These are phyloP conservation scores for Apiospora saccharicola DNA, from an alignment of 2,329 filamentous ascomycete genomes.

Conservation along the genomic window DNA sequence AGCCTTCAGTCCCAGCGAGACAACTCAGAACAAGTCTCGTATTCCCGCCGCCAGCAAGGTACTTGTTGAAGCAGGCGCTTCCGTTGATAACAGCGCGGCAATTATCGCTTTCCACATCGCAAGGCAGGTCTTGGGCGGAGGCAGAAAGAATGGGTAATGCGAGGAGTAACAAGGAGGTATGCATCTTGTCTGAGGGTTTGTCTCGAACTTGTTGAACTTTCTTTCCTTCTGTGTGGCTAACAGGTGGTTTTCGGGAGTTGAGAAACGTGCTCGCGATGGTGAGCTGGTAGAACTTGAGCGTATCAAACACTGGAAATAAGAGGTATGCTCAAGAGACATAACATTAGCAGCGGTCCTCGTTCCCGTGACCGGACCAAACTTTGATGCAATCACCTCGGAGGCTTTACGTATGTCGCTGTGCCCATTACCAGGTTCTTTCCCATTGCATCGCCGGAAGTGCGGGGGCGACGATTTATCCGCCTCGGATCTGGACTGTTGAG, in stretches of 20 bases:
- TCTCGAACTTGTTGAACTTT: neutral
- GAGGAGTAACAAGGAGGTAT: neutral
- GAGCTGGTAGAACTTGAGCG: neutral
- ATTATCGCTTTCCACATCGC: conserved; percentile 24
- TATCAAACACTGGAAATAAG: too few species aligned
- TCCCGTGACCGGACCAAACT: neutral
- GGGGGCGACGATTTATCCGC: conserved; percentile 15
- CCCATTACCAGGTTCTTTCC: conserved; percentile 4
- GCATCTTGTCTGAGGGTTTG: neutral
- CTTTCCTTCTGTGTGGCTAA: neutral
- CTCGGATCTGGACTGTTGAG: neutral
- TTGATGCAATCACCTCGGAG: neutral
- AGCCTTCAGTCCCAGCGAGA: conserved; percentile 24
- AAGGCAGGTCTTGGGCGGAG: conserved; percentile 13
- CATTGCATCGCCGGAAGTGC: neutral
- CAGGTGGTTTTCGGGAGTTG: neutral
- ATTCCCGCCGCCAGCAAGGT: conserved; percentile 22
- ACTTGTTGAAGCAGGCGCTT: conserved; percentile 25
- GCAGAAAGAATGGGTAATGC: neutral
- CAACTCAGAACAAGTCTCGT: conserved; percentile 21
- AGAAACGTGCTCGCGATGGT: neutral
- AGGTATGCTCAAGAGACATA: neutral
- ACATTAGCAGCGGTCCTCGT: neutral
- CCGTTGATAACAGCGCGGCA: conserved; percentile 23
- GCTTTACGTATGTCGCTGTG: too few species aligned